Percentiles rank a stretch among this genome's conserved stretches.
Evolutionary conservation across 768 basidiomycete genomes (phyloP).

Genomic region (Butyriboletus loyo): DNA sequence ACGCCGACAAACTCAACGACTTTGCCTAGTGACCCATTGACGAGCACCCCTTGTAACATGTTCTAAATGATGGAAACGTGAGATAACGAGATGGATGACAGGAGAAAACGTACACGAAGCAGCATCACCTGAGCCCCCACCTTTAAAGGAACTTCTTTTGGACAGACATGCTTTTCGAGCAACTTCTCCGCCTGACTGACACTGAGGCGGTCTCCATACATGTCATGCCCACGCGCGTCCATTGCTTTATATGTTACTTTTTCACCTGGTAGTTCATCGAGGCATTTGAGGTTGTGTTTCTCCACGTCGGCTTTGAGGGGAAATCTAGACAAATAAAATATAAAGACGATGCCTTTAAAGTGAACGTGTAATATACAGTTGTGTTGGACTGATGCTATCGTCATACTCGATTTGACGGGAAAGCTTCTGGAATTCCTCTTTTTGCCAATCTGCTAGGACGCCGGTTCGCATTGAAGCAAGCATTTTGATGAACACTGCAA

Average conservation of each 20-base stretch:
- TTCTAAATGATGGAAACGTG: conserved; percentile 25
- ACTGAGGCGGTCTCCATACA: conserved; percentile 33
- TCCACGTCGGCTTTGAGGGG: conserved; percentile 30
- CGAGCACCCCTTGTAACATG: conserved; percentile 37
- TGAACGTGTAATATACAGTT: conserved; percentile 55
- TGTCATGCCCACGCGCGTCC: conserved; percentile 46
- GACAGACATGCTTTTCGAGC: conserved; percentile 50
- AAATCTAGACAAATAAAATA: conserved; percentile 14
- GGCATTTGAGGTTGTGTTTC: conserved; percentile 18
- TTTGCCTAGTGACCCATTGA: conserved; percentile 91
- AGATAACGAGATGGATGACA: neutral
- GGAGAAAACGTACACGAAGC: conserved; percentile 27
- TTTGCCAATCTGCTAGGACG: conserved; percentile 57
- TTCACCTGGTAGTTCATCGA: conserved; percentile 26
- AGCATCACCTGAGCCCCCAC: conserved; percentile 83
- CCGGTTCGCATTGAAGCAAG: conserved; percentile 98
- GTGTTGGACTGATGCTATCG: conserved; percentile 85
- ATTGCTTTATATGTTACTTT: conserved; percentile 36
- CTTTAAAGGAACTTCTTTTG: conserved; percentile 47
- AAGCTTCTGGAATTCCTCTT: conserved; percentile 64
- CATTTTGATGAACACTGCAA: conserved; percentile 86
- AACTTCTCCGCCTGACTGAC: conserved; percentile 28
- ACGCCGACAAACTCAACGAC: conserved; percentile 41
- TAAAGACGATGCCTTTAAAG: neutral
- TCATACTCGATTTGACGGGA: conserved; percentile 63